A percentile compares a stretch with the other conserved stretches of the same genome.
These are phyloP conservation scores for Penicillium sp. DNA, from an alignment of 2,329 filamentous ascomycete species.

Conservation along the genomic window DNA sequence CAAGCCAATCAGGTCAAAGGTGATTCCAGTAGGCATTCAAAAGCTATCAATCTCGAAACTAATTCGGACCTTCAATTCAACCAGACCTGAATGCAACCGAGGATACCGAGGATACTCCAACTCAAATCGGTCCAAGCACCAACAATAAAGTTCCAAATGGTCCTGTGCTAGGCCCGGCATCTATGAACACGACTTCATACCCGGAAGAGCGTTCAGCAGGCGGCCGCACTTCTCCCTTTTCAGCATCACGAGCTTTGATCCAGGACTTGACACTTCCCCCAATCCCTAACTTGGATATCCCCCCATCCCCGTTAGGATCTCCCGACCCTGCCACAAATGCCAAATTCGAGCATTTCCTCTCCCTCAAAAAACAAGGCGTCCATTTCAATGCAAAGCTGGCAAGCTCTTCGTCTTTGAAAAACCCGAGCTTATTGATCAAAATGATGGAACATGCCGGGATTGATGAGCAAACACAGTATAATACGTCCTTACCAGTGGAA, in stretches of 20 bases:
- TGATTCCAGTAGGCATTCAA: neutral
- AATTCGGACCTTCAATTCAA: neutral
- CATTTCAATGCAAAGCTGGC: slow-evolving; percentile 66
- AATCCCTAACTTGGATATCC: slow-evolving; percentile 46
- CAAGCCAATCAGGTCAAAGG: slow-evolving; percentile 9
- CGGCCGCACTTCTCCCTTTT: slow-evolving; percentile 49
- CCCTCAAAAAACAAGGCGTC: slow-evolving; percentile 60
- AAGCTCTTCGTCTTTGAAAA: slow-evolving; percentile 57
- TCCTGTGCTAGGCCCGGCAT: slow-evolving; percentile 39
- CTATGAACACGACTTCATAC: slow-evolving; percentile 22
- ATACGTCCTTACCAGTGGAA: slow-evolving; percentile 47
- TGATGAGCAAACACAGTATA: slow-evolving; percentile 54
- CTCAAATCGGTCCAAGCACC: neutral
- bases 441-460: slow-evolving; percentile 61
- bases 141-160: slow-evolving; percentile 21
- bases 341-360: slow-evolving; percentile 62
- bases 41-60: neutral
- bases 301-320: slow-evolving; percentile 48
- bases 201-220: slow-evolving; percentile 9
- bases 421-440: slow-evolving; percentile 58
- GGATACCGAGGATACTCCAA: neutral
- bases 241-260: slow-evolving; percentile 49
- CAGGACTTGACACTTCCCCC: slow-evolving; percentile 58
- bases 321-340: slow-evolving; percentile 48
- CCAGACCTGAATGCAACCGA: neutral